phyloP scores from a whole-genome alignment of 768 basidiomycete genomes.

The Gymnopilus dilepis region DNA sequence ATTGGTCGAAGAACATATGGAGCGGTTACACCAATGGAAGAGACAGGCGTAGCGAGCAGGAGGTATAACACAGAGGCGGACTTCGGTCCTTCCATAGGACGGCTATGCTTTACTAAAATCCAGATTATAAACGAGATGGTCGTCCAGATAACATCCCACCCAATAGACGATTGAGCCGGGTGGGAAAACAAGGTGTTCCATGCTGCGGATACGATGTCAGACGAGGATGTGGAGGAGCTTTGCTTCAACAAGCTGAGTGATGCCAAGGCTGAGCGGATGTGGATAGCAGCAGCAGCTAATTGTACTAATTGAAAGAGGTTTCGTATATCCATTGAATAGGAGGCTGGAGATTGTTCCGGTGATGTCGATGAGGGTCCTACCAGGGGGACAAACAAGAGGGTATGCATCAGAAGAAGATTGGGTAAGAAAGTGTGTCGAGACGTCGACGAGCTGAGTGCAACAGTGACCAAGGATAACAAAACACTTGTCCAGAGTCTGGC shows the following conservation, averaged over 20 bases:
- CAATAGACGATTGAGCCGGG: constrained; percentile 68
- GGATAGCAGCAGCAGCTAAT: constrained; percentile 38
- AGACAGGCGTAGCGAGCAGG: constrained; percentile 30
- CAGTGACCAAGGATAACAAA: constrained; percentile 48
- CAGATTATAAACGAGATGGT: constrained; percentile 46
- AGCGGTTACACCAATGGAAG: constrained; percentile 32
- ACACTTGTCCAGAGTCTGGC: constrained; percentile 47
- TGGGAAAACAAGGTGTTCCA: constrained; percentile 51
- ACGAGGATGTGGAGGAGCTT: constrained; percentile 16
- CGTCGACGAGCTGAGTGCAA: constrained; percentile 50
- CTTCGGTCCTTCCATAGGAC: constrained; percentile 8
- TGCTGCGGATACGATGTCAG: constrained; percentile 30
- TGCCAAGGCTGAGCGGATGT: constrained; percentile 35
- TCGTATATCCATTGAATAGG: constrained; percentile 29
- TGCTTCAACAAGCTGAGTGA: constrained; percentile 29
- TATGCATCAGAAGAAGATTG: constrained; percentile 68
- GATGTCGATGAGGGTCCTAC: constrained; percentile 27
- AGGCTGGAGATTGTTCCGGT: neutral
- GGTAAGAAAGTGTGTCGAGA: constrained; percentile 52
- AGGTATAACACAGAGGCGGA: constrained; percentile 25
- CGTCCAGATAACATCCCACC: constrained; percentile 70
- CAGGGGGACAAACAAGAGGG: constrained; percentile 57
- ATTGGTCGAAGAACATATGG: constrained; percentile 27
- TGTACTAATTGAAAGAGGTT: constrained; percentile 45
- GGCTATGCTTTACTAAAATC: constrained; percentile 23